A percentile compares a stretch with the other conserved stretches of the same genome.
Evolutionary conservation across 768 basidiomycete species (phyloP).

Genomic region (Suillus tomentosus): DNA sequence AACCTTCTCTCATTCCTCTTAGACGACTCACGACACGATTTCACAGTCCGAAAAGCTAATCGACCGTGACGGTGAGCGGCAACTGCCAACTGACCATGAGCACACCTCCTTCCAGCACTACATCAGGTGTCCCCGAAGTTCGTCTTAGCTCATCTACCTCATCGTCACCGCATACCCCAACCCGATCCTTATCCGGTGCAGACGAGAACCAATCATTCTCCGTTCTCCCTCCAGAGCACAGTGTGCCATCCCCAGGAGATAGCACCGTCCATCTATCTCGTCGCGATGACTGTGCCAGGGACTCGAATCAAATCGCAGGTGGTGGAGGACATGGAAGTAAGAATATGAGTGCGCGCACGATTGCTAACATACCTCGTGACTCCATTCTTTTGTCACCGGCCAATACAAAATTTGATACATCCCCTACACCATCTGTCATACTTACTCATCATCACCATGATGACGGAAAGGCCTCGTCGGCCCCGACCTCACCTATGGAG

Average conservation of each 20-base stretch:
- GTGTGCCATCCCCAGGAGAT: neutral
- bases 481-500: neutral
- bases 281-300: neutral
- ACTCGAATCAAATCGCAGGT: too few species aligned
- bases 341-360: neutral
- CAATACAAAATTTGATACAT: neutral
- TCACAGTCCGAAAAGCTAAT: neutral
- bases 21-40: neutral
- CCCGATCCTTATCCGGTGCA: neutral
- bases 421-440: slow-evolving; percentile 5
- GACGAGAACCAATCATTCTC: neutral
- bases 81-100: neutral
- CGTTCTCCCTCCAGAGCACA: neutral
- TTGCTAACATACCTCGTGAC: neutral
- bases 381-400: neutral
- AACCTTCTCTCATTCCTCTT: neutral
- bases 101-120: neutral
- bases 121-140: neutral
- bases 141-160: neutral
- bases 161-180: neutral
- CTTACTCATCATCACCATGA: neutral
- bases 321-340: neutral
- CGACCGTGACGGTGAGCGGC: neutral
- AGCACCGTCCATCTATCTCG: neutral
- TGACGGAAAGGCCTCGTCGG: neutral